Base-by-base conservation (phyloP, 2,329 filamentous ascomycete species). In the Epichloe coenophiala region DNA sequence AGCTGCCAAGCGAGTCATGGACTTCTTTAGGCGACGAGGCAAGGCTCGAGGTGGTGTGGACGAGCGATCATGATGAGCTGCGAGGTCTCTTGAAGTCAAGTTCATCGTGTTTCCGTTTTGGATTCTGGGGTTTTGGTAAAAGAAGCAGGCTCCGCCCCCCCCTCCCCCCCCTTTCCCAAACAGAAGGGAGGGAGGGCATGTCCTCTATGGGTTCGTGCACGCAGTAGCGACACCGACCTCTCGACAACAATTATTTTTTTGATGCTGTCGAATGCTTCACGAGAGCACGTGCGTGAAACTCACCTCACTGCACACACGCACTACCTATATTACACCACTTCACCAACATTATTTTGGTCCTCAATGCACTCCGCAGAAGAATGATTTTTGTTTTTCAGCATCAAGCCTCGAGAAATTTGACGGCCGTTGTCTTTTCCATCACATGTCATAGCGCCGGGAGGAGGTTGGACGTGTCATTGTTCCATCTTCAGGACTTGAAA, bases 1-100 rank as follows among this genome's bases (percentile, higher is more conserved):
- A 51, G 86, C 89, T 3, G 89, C 90, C 13, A 84, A 90, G 65
- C 83, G 88, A 63, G 93, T 98, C 39, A 97, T 98, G 90, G 91
- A 98, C 70, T 95, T 97, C 68, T 98, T 98, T 74, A 78, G 93
- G 59, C 78, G 90, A 65, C 80, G 90, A 64, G 88, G 86, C 51
- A 88, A 84, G 70, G 87, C 83, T 58, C 75, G 85, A 61, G 78
- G 75, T 51, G 78, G 75, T 51, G 76, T 75, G 38, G 77, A 81
- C 54, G 68, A 74, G 59, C 73, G 75, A 70, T 50, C 19, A 51
- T 46, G 50, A 45, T 43, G 41, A 36, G 17, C 31, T 23, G 49
- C 11, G 27, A 43, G 21, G 31, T 9, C n/a, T 19, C 41, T 3
- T 27, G 23, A 13, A 38, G 36, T 38, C 13, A 11, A 42, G 19